Evolutionary conservation across 768 basidiomycete genomes (phyloP).

Genomic region (Trametes coccinea): DNA sequence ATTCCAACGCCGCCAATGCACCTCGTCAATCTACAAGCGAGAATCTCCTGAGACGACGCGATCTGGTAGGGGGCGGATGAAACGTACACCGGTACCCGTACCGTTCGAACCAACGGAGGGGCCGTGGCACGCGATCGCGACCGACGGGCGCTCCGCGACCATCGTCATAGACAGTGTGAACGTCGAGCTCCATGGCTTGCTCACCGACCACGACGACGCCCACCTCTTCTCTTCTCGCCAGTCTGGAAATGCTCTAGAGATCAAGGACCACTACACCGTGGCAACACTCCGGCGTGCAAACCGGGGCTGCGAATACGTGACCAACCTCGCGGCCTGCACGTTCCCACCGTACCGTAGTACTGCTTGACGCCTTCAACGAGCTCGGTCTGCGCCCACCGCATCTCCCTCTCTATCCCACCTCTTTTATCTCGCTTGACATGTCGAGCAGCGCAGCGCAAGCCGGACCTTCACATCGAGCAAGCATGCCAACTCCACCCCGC

Average conservation of each 20-base stretch:
- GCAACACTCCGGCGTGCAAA: neutral
- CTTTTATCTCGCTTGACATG: slow-evolving; percentile 12
- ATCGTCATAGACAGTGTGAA: slow-evolving; percentile 2
- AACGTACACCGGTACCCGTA: no score
- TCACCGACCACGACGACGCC: slow-evolving; percentile 1
- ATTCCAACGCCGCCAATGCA: no score
- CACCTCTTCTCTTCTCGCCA: neutral
- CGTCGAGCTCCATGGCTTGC: neutral
- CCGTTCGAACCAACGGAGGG: no score
- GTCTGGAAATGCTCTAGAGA: neutral
- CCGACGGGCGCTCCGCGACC: neutral
- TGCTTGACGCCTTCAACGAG: neutral
- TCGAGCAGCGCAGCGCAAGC: slow-evolving; percentile 16
- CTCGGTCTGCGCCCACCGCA: neutral
- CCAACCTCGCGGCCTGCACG: slow-evolving; percentile 10
- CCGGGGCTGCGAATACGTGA: slow-evolving; percentile 6
- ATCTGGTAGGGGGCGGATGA: no score
- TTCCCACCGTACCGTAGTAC: neutral
- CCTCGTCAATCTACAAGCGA: no score
- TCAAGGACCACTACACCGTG: slow-evolving; percentile 1
- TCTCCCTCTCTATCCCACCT: neutral
- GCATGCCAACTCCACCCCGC: neutral
- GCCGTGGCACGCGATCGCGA: neutral
- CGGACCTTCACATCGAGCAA: slow-evolving; percentile 17
- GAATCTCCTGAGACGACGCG: no score